These are phyloP conservation scores for Colletotrichum sp. DNA, from an alignment of 2,329 filamentous ascomycete species.

Conservation along the genomic window DNA sequence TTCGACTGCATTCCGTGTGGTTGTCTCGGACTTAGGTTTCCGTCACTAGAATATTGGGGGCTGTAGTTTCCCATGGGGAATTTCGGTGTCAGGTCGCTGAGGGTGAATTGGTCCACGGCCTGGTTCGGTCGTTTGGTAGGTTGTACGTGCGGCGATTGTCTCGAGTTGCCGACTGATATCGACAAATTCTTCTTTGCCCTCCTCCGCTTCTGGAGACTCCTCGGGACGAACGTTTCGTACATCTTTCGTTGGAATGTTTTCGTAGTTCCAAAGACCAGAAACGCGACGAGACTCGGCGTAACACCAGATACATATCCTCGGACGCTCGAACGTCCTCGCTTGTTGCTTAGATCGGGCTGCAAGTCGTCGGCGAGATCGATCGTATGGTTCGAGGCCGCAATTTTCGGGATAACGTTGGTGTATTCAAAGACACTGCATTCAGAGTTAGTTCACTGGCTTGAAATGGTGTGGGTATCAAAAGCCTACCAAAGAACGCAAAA, in stretches of 20 bases:
- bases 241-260: slow-evolving; percentile 23
- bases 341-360: slow-evolving; percentile 36
- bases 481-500: slow-evolving; percentile 44
- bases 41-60: background rate
- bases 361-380: slow-evolving; percentile 27
- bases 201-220: background rate
- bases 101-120: background rate
- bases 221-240: background rate
- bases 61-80: background rate
- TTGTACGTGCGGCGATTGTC: background rate
- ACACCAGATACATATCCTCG: slow-evolving; percentile 29
- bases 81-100: background rate
- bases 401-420: slow-evolving; percentile 31
- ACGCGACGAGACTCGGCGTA: slow-evolving; percentile 25
- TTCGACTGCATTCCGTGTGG: background rate
- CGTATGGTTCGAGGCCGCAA: slow-evolving; percentile 33
- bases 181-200: background rate
- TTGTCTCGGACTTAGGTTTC: background rate
- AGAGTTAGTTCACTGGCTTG: fast-evolving
- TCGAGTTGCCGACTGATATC: background rate
- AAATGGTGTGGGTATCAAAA: fast-evolving
- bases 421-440: slow-evolving; percentile 5
- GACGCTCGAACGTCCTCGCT: slow-evolving; percentile 21
- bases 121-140: background rate
- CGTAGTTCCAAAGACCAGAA: slow-evolving; percentile 30